Percentiles rank a stretch among this genome's conserved stretches.
Conservation (phyloP, 2,329 filamentous ascomycete genomes). For the Cordyceps javanica region DNA sequence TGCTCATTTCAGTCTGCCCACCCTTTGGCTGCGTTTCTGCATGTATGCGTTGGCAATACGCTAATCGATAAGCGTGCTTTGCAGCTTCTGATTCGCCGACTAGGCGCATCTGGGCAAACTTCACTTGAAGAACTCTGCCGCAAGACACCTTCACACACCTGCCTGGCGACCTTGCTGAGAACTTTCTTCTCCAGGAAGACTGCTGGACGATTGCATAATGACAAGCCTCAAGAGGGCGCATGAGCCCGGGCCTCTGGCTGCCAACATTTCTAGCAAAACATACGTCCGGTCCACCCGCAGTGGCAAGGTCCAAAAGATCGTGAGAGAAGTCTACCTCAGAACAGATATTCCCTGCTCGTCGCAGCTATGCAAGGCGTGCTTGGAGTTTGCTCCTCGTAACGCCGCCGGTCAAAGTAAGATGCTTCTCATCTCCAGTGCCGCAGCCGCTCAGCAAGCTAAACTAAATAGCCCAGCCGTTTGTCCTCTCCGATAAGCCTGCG, state of each 20-base stretch:
- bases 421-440: not conserved
- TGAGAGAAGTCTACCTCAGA: constrained; percentile 90
- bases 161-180: not conserved
- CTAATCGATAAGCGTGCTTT: constrained; percentile 26
- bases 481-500: constrained; percentile 83
- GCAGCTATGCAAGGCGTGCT: constrained; percentile 72
- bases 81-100: constrained; percentile 17
- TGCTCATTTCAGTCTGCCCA: not conserved
- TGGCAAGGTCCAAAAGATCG: constrained; percentile 98
- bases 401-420: constrained; percentile 67
- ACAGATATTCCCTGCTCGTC: constrained; percentile 98
- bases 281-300: constrained; percentile 92
- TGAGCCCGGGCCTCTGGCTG: constrained; percentile 47
- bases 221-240: constrained; percentile 58
- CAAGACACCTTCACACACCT: not conserved
- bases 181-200: not conserved
- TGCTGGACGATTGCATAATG: constrained; percentile 36
- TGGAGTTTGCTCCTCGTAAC: constrained; percentile 68
- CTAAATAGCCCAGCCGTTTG: constrained; percentile 64
- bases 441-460: constrained; percentile 12
- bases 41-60: constrained; percentile 9
- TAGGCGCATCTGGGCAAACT: constrained; percentile 11
- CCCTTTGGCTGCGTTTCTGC: not conserved
- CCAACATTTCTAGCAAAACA: constrained; percentile 88
- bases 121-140: constrained; percentile 5